Base-by-base conservation (phyloP, 352 stramenopile genomes). In the Phytophthora cactorum region DNA sequence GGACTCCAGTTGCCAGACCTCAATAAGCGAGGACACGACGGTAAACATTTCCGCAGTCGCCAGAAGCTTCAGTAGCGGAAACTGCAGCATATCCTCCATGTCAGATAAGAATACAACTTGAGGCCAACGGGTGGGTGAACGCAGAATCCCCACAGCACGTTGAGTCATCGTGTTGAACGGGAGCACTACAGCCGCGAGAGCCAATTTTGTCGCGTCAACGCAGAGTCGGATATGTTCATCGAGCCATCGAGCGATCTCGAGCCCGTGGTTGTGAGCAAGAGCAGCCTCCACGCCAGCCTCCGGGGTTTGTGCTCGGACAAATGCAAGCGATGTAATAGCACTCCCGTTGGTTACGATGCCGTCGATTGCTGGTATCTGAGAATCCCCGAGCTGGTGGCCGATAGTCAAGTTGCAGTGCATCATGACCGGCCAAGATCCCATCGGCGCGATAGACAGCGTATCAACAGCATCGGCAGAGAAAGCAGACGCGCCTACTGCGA, bases 201-300 rank as follows among this genome's bases (percentile, higher is more conserved):
- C 9, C n/a, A 89, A 47, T 12, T 82, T 69, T n/a, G 74, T 59
- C 15, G 70, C 31, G 17, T 74, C 43, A 5, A 68, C 45, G 41
- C 69, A 72, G 2, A 73, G 63, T n/a, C 60, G 66, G 8, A 90
- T 39, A 52, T 85, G 77, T 1, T 64, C 52, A 45, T 81, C 59
- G 7, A 90, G n/a, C 54, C 70, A 82, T 9, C 81, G 76, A 44
- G 79, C 84, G 15, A 89, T 34, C 27, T 92, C 81, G 2, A 90
- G 72, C 15, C 79, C 83, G 57, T 91, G 81, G 54, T 65, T 75
- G 45, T 81, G 68, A 17, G 44, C 34, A 22, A 75, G 15, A 44
- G 4, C 46, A 56, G 65, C 36, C 3, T 55, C 41, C 22, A 66
- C 68, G 34, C 53, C 59, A 5, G 59, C 58, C 59, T 73, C 34